phyloP scores from a whole-genome alignment of 2,329 filamentous ascomycete genomes.

The Botrytis deweyae region DNA sequence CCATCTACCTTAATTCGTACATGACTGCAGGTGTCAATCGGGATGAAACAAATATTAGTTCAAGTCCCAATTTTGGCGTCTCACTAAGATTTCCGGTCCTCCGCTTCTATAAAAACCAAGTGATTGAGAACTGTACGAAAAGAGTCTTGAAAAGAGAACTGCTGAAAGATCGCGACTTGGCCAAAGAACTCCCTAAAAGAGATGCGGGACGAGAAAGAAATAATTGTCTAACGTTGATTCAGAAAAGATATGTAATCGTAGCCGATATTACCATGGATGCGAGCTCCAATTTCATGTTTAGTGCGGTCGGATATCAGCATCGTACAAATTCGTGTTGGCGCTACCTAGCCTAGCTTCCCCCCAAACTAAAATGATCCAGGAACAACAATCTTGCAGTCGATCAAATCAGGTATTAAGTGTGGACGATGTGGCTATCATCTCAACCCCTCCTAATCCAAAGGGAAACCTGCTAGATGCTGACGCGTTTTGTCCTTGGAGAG shows the following conservation, averaged over 20 bases:
- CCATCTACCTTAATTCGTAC: conserved; percentile 8
- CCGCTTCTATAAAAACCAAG: not conserved
- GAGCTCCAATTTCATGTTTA: conserved; percentile 7
- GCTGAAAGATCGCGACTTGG: not conserved
- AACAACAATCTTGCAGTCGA: conserved; percentile 9
- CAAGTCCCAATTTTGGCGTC: conserved; percentile 8
- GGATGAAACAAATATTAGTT: conserved; percentile 18
- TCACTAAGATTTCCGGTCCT: conserved; percentile 1
- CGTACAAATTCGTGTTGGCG: not conserved
- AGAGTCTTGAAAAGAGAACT: not conserved
- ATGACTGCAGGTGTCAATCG: conserved; percentile 21
- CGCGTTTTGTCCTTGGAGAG: not conserved
- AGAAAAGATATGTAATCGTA: not conserved
- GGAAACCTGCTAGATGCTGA: conserved; percentile 7
- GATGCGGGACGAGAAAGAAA: not conserved
- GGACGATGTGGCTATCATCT: not conserved
- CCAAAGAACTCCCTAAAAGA: conserved; percentile 11
- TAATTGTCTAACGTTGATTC: not conserved
- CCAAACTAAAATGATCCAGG: conserved; percentile 10
- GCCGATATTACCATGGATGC: not conserved
- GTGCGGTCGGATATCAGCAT: not conserved
- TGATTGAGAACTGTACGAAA: conserved; percentile 5
- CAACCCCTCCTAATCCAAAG: not conserved
- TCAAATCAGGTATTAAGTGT: not conserved
- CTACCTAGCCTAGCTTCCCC: not conserved